Base-by-base conservation (phyloP, 345 rosid genomes). In the Camelina sativa region DNA sequence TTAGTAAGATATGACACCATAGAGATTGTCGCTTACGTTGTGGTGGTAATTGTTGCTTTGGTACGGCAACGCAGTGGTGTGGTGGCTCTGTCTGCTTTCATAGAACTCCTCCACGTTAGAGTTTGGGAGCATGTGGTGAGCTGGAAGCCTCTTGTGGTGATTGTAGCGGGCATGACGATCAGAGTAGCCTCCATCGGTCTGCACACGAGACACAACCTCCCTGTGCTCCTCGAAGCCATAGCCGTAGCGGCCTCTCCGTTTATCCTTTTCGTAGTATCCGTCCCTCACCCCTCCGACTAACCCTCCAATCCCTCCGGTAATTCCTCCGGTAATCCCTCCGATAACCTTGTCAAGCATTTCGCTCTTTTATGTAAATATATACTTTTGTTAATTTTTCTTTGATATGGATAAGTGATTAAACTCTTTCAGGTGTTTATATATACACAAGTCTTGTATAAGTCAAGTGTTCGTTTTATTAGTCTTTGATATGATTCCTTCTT, bases 191-290 rank as follows among this genome's bases (percentile, higher is more conserved):
- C 75, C 38, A 35, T 30, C 34, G 15, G 71, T 22, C 65, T 54
- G 44, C 70, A 16, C 51, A 46, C 46, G 71, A 69, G 74, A 28
- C 69, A n/a, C 7, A 6, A 68, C 68, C 65, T 46, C 44, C 20
- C 63, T 76, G 65, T 63, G 75, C 52, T 76, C 80, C 71, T 62
- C 52, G 7, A 62, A 76, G 38, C 65, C 71, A 17, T 7, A 62
- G 16, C 58, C 32, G 5, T 7, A 62, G 16, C 58, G n/a, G 5
- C 47, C 22, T 35, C 46, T 52, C 46, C 22, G 25, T 3, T 10
- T 9, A 38, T 38, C 43, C 12, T 10, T 38, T 10, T 38, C 11
- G 43, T 9, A 2, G 43, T 38, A 38, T 38, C 43, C 43, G 4
- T 38, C 43, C 43, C 43, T 38, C 12, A 38, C 3, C 12, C 43